phyloP scores from a whole-genome alignment of 495 filamentous ascomycete genomes.

The Talaromyces proteolyticus region DNA sequence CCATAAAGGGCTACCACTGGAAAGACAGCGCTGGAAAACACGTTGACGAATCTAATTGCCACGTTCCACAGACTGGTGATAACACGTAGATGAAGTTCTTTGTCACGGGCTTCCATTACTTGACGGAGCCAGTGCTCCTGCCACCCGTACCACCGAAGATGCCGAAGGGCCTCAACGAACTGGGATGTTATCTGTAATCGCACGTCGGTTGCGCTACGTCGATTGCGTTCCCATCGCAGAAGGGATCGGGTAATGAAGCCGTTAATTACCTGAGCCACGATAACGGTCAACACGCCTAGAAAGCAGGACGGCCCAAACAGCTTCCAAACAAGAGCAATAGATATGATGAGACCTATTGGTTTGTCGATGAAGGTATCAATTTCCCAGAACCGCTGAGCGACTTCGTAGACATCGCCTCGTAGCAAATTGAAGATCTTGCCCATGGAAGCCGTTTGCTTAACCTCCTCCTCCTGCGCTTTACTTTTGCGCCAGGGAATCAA shows the following conservation, averaged over 20 bases:
- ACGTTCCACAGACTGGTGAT: conserved; percentile 55
- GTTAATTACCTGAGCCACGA: conserved; percentile 61
- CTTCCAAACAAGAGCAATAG: conserved; percentile 62
- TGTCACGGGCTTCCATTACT: conserved; percentile 63
- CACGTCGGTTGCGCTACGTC: conserved; percentile 60
- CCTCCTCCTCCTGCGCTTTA: conserved; percentile 12
- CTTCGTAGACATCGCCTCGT: conserved; percentile 74
- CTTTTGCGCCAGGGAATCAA: conserved; percentile 14
- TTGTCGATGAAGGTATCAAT: conserved; percentile 59
- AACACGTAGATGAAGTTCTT: conserved; percentile 62
- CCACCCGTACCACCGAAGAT: conserved; percentile 85
- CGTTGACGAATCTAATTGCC: conserved; percentile 54
- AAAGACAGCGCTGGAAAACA: conserved; percentile 61
- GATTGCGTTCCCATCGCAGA: conserved; percentile 56
- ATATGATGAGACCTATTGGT: conserved; percentile 63
- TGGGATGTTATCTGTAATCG: conserved; percentile 71
- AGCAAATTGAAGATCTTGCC: conserved; percentile 82
- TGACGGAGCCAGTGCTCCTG: conserved; percentile 69
- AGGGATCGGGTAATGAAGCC: conserved; percentile 53
- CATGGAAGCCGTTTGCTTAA: conserved; percentile 61
- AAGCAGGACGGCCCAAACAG: conserved; percentile 77
- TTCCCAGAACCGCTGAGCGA: conserved; percentile 81
- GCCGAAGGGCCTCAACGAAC: conserved; percentile 78
- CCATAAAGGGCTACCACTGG: conserved; percentile 74
- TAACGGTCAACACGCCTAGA: conserved; percentile 58